Evolutionary conservation across 163 green algal genomes (phyloP), one percentile per base, ranked within the genome.

Genomic region (Chlamydomonas reinhardtii): DNA sequence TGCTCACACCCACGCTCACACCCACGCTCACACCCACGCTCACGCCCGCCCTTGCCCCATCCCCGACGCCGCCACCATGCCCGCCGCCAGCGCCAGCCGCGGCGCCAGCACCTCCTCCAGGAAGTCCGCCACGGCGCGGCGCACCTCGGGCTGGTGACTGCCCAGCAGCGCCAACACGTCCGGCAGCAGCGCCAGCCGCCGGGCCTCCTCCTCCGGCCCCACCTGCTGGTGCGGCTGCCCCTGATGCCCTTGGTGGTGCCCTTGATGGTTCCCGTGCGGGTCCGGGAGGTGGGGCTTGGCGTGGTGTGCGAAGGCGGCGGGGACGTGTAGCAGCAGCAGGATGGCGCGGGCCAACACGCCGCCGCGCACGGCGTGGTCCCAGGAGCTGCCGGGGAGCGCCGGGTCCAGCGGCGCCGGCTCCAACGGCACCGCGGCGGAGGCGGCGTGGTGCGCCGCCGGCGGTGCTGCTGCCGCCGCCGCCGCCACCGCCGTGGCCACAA

Each of bases 281-380:
- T 56, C 12, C 48, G 48, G 48, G 12, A 22, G 48, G 48, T 56
- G 48, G 6, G 48, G 12, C 48, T 39, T 35, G 16, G n/a, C 61
- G 20, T 2, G 20, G 20, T 14, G 35, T 20, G 15, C 69, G 31
- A 65, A 24, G 56, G 4, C 25, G 16, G 29, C 35, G 14, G 11
- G 37, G 20, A 34, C 5, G 34, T 27, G 27, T 19, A 76, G 31
- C 31, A 88, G 62, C 61, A 82, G 68, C 20, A 29, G 61, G 6
- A 88, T 39, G n/a, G 72, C 73, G 2, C 73, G 22, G 8, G 82
- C 82, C 61, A 88, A 31, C 62, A 88, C 73, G 72, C 14, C 25
- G 2, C 73, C 82, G 15, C 82, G 82, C 15, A 88, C 82, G 1
- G 82, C 62, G 34, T 88, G 82, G 82, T 88, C 82, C 82, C 82